Evolutionary conservation across 768 basidiomycete species (phyloP), one percentile per base, ranked within the genome.

Genomic region (Phanerochaete carnosa): DNA sequence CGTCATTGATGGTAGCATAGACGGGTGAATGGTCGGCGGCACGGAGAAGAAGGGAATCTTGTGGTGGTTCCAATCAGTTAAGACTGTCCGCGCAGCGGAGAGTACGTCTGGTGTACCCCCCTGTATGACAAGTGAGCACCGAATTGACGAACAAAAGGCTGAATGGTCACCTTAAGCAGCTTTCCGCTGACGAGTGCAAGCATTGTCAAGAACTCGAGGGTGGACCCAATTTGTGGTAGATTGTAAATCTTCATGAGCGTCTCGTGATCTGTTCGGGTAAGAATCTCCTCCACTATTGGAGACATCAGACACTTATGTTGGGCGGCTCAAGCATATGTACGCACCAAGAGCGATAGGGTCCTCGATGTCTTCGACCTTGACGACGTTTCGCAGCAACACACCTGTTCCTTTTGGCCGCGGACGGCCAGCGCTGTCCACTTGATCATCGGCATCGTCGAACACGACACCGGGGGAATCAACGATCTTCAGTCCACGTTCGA

Each of bases 381-480:
- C 80, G 32, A 95, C 93, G 66, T 97, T 97, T 23, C 94, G 79
- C 9, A 97, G 79, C 30, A 97, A 78, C 15, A 95, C 79, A 66
- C 86, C 88, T 12, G 33, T 55, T 3, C 73, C 75, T 56, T 73
- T 79, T 29, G 70, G 72, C 26, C 60, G 58, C 25, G 80, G 79
- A 58, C 84, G 86, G 25, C 72, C 76, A 3, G 49, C 52, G 35
- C 58, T 64, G 47, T 74, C 73, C 73, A 83, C 64, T 53, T 79
- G 74, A 51, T 79, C 70, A 51, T 86, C 81, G 59, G 90, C 86
- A 58, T 94, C 92, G 62, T 95, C 93, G 65, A 97, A 93, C 1
- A 99, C 91, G n/a, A 98, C 94, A 62, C 96, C 97, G 0, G 97
- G 96, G 37, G 95, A 98, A 74, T 98, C 97, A 6, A 98, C 82